Evolutionary conservation across 805 yeast species (phyloP).

Genomic region (Metschnikowia continentalis): DNA sequence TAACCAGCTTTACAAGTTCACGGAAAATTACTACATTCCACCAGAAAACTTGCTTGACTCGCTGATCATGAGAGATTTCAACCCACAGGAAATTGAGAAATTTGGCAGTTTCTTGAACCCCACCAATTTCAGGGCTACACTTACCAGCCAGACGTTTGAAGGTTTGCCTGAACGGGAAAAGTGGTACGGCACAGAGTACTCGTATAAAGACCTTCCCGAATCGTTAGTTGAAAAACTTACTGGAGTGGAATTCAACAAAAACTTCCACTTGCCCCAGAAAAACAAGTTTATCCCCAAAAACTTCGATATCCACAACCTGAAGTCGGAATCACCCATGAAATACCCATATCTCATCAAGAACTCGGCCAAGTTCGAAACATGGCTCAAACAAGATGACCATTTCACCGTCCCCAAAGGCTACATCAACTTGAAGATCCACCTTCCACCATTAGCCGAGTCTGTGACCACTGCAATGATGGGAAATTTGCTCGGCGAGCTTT

Average conservation of each 20-base stretch:
- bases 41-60: slow-evolving; percentile 57
- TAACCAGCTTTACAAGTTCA: slow-evolving; percentile 50
- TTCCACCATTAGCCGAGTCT: slow-evolving; percentile 60
- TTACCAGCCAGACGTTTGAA: slow-evolving; percentile 51
- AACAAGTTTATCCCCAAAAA: slow-evolving; percentile 81
- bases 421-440: slow-evolving; percentile 58
- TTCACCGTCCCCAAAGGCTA: slow-evolving; percentile 86
- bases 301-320: slow-evolving; percentile 54
- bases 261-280: slow-evolving; percentile 60
- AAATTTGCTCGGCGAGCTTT: slow-evolving; percentile 59
- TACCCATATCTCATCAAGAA: slow-evolving; percentile 62
- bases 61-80: slow-evolving; percentile 54
- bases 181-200: slow-evolving; percentile 91
- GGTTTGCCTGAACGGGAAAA: slow-evolving; percentile 51
- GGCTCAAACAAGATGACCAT: slow-evolving; percentile 89
- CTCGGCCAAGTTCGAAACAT: slow-evolving; percentile 51
- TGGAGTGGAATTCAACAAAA: slow-evolving; percentile 22
- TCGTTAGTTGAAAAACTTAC: slow-evolving; percentile 33
- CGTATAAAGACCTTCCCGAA: slow-evolving; percentile 40
- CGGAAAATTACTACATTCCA: slow-evolving; percentile 46
- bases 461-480: slow-evolving; percentile 56
- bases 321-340: slow-evolving; percentile 32
- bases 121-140: slow-evolving; percentile 54
- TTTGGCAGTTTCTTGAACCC: slow-evolving; percentile 49
- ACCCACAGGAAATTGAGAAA: slow-evolving; percentile 48